Evolutionary conservation across 371 early-diverging fungal genomes (phyloP), one percentile per base, ranked within the genome.

Genomic region (Mortierella sp.): DNA sequence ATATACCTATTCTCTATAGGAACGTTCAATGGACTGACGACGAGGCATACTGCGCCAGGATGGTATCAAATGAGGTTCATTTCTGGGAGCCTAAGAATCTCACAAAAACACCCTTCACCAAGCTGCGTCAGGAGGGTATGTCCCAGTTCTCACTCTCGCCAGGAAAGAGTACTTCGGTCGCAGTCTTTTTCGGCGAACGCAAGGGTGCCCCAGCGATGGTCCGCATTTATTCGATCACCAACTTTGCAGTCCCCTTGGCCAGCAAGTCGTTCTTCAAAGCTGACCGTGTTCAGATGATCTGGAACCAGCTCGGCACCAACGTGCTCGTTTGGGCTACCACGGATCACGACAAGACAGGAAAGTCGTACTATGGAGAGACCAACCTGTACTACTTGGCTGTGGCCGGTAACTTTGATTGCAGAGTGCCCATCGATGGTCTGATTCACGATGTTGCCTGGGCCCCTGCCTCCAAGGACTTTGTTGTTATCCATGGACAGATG

Each of bases 351-450:
- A 92, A 90, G 75, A 93, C 97, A 14, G 95, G 95, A 69, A 91
- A 95, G 78, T 94, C 94, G 23, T 99, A 99, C 84, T 99, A 99
- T 79, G 99, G 99, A 72, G 96, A 98, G 75, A 95, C 94, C 46
- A 90, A 90, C 50, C 83, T 99, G 67, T 97, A 95, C 81, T 97
- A 92, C 60, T 81, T 99, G 59, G 86, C 97, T 11, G 92, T 92
- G 2, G 91, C 93, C 37, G 97, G 96, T n/a, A 94, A 89, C 78
- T 96, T 90, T 82, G 97, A 97, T 82, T 93, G 95, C 79, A 88
- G 93, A 64, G 95, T 98, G 5, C 84, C 89, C 39, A 89, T 97
- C 44, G 92, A 94, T 63, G 98, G 98, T 2, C 94, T 97, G 26
- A 92, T 99, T 56, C 98, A 99, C 71, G 96, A 96, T 81, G 94